Percentiles rank a stretch among this genome's conserved stretches.
Conservation (phyloP, 2,329 filamentous ascomycete species). For the Alternaria novae-zelandiae region DNA sequence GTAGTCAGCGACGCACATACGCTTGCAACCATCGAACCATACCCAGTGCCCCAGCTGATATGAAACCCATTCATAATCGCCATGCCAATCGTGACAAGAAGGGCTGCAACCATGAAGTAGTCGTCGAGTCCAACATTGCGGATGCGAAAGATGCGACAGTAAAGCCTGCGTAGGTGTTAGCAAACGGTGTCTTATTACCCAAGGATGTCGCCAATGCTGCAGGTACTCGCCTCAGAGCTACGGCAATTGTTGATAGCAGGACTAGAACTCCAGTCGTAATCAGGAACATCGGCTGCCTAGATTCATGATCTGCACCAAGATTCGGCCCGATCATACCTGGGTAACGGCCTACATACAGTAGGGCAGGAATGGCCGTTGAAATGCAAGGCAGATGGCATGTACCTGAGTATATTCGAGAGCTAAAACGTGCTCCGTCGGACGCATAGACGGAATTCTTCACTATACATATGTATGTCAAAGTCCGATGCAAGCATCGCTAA, state of each 20-base stretch:
- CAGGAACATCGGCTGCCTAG: background rate
- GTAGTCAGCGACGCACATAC: background rate
- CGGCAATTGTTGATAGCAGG: background rate
- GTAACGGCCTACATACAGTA: background rate
- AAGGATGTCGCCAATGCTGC: background rate
- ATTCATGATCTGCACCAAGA: background rate
- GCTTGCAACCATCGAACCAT: background rate
- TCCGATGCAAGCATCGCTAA: background rate
- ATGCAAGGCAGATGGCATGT: background rate
- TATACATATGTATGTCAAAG: background rate
- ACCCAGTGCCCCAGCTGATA: slow-evolving; percentile 8
- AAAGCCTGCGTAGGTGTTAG: background rate
- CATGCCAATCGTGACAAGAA: slow-evolving; percentile 2
- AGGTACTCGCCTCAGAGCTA: background rate
- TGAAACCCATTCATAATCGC: slow-evolving; percentile 3
- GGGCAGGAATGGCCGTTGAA: background rate
- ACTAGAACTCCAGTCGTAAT: background rate
- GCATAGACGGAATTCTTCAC: background rate
- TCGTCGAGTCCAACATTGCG: background rate
- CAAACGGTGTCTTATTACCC: background rate
- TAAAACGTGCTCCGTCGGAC: background rate
- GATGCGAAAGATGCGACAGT: background rate
- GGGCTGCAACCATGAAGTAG: background rate
- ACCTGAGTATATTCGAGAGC: background rate
- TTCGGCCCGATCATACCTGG: background rate